phyloP scores from a whole-genome alignment of 495 filamentous ascomycete genomes.

The Hypoxylon lienhwacheense region DNA sequence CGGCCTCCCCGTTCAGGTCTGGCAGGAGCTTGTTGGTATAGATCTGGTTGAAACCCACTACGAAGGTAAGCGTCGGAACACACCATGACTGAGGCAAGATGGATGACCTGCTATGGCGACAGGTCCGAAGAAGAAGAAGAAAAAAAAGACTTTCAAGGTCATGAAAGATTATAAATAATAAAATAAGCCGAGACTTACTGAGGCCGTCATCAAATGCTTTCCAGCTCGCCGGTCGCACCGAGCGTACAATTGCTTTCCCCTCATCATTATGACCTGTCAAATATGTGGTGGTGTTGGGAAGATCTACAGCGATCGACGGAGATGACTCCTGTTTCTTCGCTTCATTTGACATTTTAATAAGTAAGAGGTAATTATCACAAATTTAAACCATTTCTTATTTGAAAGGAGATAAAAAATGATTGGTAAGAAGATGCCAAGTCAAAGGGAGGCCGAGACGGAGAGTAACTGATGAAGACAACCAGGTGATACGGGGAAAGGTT shows the following conservation, averaged over 20 bases:
- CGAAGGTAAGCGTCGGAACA: neutral
- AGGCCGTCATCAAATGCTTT: slow-evolving; percentile 24
- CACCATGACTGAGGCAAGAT: neutral
- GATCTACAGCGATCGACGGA: slow-evolving; percentile 32
- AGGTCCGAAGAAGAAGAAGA: too few species aligned
- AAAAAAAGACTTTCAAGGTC: too few species aligned
- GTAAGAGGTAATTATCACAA: too few species aligned
- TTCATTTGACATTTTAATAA: too few species aligned
- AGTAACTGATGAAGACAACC: too few species aligned
- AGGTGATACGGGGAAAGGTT: too few species aligned
- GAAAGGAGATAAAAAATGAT: too few species aligned
- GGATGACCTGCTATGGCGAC: too few species aligned
- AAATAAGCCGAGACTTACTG: slow-evolving; percentile 16
- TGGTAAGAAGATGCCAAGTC: too few species aligned
- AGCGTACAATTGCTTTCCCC: slow-evolving; percentile 45
- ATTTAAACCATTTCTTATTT: too few species aligned
- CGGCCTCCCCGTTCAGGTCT: slow-evolving; percentile 53
- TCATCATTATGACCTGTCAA: slow-evolving; percentile 44
- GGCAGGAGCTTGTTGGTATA: slow-evolving; percentile 62
- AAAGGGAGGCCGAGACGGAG: too few species aligned
- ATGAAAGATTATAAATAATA: too few species aligned
- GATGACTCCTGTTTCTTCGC: slow-evolving; percentile 4
- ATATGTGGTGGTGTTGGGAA: slow-evolving; percentile 43
- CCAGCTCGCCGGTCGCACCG: slow-evolving; percentile 32
- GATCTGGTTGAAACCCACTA: slow-evolving; percentile 36